Evolutionary conservation across 495 filamentous ascomycete genomes (phyloP), one percentile per base, ranked within the genome.

Genomic region (Sabuloglossum arenarium): DNA sequence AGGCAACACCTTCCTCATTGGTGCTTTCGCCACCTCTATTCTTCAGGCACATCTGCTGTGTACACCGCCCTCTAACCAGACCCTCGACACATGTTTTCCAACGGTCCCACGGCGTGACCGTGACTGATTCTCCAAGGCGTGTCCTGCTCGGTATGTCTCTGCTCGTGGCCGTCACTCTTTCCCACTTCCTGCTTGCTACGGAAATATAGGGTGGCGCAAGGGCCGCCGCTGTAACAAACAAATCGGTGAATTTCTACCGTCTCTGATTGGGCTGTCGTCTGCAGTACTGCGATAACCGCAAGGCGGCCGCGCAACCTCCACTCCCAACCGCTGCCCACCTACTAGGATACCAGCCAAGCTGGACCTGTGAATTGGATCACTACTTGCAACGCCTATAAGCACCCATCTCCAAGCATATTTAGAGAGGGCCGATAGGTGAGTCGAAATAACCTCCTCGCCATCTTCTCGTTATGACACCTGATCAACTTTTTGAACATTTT

Each of bases 301-400:
- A 16, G 16, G 21, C 47, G 3, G 28, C 47, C 25, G 47, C 47
- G 47, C 47, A 51, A 51, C 47, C 28, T 23, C 47, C 27, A 21
- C 25, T 11, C 47, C 42, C 47, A 51, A 51, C 47, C 47, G 47
- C 47, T 23, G 47, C 47, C 47, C 47, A 28, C 47, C 47, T 51
- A 29, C 47, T 29, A 30, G 47, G 47, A 51, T 51, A 28, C 28
- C 47, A 30, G 24, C 47, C 47, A 51, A 51, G 47, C 47, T 51
- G 1, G 10, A 28, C 47, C 28, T 51, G 47, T 27, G 47, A 51
- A 27, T 51, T 51, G 24, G 47, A 51, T 51, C 47, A 19, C 28
- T 19, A 6, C 16, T 23, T 51, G 47, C 47, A 51, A 27, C 47
- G 47, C 47, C 2, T 30, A 27, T 14, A 3, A 51, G 28, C 25